Evolutionary conservation across 306 rosid species (phyloP).

Genomic region (Inga oerstediana): DNA sequence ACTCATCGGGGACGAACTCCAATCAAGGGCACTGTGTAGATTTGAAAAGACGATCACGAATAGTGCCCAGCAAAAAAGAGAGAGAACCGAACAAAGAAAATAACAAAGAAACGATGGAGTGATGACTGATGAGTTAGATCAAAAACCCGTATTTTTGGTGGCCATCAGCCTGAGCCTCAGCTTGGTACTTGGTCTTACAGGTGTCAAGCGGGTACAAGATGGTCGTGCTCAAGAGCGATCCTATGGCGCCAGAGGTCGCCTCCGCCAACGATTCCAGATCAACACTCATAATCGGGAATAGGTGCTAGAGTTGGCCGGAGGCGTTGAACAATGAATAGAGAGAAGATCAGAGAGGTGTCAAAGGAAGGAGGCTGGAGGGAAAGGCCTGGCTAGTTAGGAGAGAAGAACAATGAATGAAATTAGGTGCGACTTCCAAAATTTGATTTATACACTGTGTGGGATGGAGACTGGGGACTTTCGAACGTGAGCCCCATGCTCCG

Average conservation of each 20-base stretch:
- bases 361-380: background rate
- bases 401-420: background rate
- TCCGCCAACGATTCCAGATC: conserved; percentile 96
- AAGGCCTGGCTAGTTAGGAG: background rate
- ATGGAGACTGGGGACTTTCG: background rate
- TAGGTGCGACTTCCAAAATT: background rate
- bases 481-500: conserved; percentile 13
- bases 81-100: background rate
- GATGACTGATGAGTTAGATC: background rate
- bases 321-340: background rate
- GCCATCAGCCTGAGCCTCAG: conserved; percentile 78
- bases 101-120: background rate
- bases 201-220: conserved; percentile 94
- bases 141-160: conserved; percentile 70
- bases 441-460: background rate
- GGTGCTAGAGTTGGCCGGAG: background rate
- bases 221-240: conserved; percentile 91
- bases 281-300: conserved; percentile 50
- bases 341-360: background rate
- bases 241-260: conserved; percentile 98
- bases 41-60: conserved; percentile 13
- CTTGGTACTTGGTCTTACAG: conserved; percentile 93
- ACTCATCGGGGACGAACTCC: background rate
- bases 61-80: background rate
- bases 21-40: background rate